A percentile compares a stretch with the other conserved stretches of the same genome.
Conservation (phyloP, 2,329 filamentous ascomycete species). For the Ophiostoma sp. region DNA sequence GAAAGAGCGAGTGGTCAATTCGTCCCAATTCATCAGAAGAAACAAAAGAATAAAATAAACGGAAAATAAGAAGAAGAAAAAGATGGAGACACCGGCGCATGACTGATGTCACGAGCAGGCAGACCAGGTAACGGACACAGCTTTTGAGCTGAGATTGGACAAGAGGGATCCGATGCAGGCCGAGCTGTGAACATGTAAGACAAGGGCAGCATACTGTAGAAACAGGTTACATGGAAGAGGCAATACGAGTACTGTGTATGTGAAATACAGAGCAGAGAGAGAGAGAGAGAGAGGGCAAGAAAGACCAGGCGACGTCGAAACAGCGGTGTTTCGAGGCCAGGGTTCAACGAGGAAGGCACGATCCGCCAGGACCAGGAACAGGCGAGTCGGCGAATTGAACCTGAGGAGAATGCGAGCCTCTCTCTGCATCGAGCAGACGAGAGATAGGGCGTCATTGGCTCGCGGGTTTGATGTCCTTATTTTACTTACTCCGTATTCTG, state of each 20-base stretch:
- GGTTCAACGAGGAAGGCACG: conserved; percentile 1
- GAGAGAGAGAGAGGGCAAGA: too few species aligned
- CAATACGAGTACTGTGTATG: too few species aligned
- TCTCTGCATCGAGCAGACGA: neutral
- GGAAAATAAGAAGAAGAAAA: neutral
- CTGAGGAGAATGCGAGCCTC: too few species aligned
- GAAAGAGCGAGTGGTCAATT: too few species aligned
- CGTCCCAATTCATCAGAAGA: too few species aligned
- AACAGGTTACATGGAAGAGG: neutral
- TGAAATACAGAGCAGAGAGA: too few species aligned
- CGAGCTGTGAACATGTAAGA: neutral
- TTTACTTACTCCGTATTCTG: neutral
- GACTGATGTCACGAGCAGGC: neutral
- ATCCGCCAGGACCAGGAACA: neutral
- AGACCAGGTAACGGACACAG: neutral
- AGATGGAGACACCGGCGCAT: too few species aligned
- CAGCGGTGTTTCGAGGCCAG: neutral
- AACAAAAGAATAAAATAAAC: neutral
- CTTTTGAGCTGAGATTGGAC: neutral
- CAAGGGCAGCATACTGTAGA: neutral
- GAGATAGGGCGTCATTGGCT: neutral
- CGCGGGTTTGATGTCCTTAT: neutral
- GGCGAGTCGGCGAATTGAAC: too few species aligned
- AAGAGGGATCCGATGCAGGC: neutral
- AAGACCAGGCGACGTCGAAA: neutral